A percentile compares a stretch with the other conserved stretches of the same genome.
These are phyloP conservation scores for Petunia hybrid DNA, from an alignment of 305 asterid species.

Conservation along the genomic window DNA sequence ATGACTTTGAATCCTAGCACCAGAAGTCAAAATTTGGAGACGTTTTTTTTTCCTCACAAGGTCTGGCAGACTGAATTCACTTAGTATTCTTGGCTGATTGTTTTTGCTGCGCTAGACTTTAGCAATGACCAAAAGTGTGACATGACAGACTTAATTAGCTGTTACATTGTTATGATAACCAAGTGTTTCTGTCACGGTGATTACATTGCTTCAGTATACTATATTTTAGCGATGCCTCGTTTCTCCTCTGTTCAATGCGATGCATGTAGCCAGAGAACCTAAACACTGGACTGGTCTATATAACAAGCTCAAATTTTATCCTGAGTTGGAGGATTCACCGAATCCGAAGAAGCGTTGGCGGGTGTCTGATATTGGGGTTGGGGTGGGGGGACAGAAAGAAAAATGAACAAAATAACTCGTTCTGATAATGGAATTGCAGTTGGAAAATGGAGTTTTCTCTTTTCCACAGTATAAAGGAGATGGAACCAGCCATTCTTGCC, in stretches of 20 bases:
- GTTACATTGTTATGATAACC: background rate
- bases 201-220: background rate
- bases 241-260: background rate
- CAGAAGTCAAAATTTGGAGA: background rate
- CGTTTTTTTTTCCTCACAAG: background rate
- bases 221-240: background rate
- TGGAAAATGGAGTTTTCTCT: conserved; percentile 7
- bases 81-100: conserved; percentile 1
- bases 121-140: conserved; percentile 27
- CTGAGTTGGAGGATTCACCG: background rate
- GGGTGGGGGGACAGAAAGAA: background rate
- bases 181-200: background rate
- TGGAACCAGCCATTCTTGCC: conserved; percentile 19
- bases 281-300: background rate
- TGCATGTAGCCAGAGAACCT: background rate
- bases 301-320: background rate
- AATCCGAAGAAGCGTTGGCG: background rate
- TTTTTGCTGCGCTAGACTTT: background rate
- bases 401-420: background rate
- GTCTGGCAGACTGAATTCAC: background rate
- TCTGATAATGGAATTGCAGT: conserved; percentile 1
- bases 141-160: background rate
- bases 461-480: conserved; percentile 27
- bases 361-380: no score
- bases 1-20: conserved; percentile 3